Evolutionary conservation across 441 rosid species (phyloP).

Genomic region (Rhodomyrtus psidioides): DNA sequence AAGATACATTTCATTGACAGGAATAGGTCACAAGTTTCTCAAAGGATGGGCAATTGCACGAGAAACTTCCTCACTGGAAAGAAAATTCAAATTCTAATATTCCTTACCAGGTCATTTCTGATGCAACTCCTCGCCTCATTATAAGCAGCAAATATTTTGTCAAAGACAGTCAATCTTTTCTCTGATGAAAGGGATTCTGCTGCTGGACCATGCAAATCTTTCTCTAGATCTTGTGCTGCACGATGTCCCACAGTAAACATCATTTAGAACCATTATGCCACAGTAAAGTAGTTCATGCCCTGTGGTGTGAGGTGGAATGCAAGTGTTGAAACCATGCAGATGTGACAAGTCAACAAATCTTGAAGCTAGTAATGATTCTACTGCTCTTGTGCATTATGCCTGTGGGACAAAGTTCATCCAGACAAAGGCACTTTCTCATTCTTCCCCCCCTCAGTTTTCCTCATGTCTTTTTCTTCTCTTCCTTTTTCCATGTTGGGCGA

Average conservation of each 20-base stretch:
- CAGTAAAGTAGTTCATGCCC: neutral
- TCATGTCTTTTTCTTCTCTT: neutral
- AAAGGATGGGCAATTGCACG: neutral
- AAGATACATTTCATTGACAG: constrained; percentile 19
- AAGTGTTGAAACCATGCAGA: neutral
- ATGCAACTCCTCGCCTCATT: constrained; percentile 91
- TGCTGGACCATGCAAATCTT: constrained; percentile 75
- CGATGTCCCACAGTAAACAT: neutral
- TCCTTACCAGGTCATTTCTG: constrained; percentile 82
- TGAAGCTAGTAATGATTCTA: neutral
- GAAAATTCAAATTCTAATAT: neutral
- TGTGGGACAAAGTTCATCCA: neutral
- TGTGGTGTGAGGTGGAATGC: neutral
- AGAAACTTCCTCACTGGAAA: neutral
- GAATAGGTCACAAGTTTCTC: neutral
- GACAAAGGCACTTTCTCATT: neutral
- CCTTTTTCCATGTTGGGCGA: neutral
- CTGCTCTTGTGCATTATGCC: no score
- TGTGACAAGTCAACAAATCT: neutral
- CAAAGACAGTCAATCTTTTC: constrained; percentile 68
- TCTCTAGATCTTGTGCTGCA: constrained; percentile 97
- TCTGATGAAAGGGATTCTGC: constrained; percentile 71
- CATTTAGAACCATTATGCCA: neutral
- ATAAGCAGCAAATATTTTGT: constrained; percentile 84
- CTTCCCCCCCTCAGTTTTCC: neutral